Conservation (phyloP, 2,329 filamentous ascomycete genomes). For the Aureobasidium sp. region DNA sequence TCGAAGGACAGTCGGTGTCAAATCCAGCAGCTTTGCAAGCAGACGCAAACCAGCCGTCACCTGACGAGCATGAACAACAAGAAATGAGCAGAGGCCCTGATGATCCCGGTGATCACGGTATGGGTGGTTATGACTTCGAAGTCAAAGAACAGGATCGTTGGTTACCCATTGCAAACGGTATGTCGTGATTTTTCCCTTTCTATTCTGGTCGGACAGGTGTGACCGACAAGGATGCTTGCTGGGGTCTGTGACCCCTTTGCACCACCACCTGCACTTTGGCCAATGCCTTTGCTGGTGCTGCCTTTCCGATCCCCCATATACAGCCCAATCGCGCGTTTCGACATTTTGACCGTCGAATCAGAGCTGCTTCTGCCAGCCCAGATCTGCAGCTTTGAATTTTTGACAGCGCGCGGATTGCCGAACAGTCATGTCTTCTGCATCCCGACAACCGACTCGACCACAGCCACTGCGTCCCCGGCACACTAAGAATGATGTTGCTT, state of each 20-base stretch:
- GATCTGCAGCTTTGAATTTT: constrained; percentile 29
- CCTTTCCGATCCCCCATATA: constrained; percentile 29
- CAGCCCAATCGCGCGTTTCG: constrained; percentile 41
- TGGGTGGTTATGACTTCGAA: constrained; percentile 85
- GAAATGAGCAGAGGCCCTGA: constrained; percentile 21
- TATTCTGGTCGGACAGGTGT: constrained; percentile 4
- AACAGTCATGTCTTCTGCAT: constrained; percentile 40
- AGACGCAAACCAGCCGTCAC: constrained; percentile 17
- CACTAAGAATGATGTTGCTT: constrained; percentile 33
- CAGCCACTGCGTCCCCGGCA: constrained; percentile 23
- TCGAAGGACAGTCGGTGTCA: constrained; percentile 56
- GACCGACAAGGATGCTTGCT: background rate
- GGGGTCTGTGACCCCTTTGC: constrained; percentile 25
- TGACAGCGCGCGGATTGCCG: constrained; percentile 27
- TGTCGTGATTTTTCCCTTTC: constrained; percentile 42
- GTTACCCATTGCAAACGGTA: constrained; percentile 99
- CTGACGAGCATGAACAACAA: constrained; percentile 75
- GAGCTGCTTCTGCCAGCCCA: constrained; percentile 29
- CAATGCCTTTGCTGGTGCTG: constrained; percentile 25
- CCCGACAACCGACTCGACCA: constrained; percentile 25
- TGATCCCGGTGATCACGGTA: constrained; percentile 43
- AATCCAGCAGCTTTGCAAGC: constrained; percentile 10
- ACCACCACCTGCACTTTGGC: constrained; percentile 27
- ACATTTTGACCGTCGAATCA: constrained; percentile 43
- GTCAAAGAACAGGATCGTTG: constrained; percentile 99